Evolutionary conservation across 2,329 filamentous ascomycete species (phyloP), one percentile per base, ranked within the genome.

Genomic region (Calonectria ilicicola): DNA sequence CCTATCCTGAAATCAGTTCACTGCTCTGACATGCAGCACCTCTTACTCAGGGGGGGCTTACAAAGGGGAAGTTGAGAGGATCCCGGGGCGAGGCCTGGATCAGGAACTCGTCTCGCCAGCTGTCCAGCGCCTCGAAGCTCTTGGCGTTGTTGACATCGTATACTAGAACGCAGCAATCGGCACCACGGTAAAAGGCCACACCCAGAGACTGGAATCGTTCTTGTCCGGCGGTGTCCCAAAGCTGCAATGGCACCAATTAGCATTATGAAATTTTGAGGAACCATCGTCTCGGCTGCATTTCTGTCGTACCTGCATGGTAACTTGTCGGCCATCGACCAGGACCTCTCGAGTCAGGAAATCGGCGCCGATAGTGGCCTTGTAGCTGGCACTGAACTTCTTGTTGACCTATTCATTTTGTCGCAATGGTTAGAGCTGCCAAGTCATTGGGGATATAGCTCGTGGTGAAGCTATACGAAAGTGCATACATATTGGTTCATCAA

Each of bases 401-500:
- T 99, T 99, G 91, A 99, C 96, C 96, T 98, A 79, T 78, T 23
- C 72, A 38, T 10, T 23, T 47, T 12, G 53, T n/a, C 1, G 44
- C 5, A 19, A 3, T 4, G 21, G 64, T 79, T 68, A 78, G 79
- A 53, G 68, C 73, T 44, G 64, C 19, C 40, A 35, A 17, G 53
- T 53, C 12, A n/a, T 42, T 32, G 60, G 56, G 51, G 63, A n/a
- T 12, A 67, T 46, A 63, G 60, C 35, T 40, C 26, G 63, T 42
- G 47, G 53, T 49, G 56, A 72, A 68, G 72, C 67, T 67, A 38
- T 74, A 75, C 70, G 60, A 70, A 80, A 29, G 40, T 73, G 71
- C 94, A 85, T 92, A 98, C 97, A 94, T 98, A 99, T 98, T 99
- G 97, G 88, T 99, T 99, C 97, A 99, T 99, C 91, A 99, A 92